Conservation (phyloP, 441 rosid genomes). For the Gossypium gossypioides region DNA sequence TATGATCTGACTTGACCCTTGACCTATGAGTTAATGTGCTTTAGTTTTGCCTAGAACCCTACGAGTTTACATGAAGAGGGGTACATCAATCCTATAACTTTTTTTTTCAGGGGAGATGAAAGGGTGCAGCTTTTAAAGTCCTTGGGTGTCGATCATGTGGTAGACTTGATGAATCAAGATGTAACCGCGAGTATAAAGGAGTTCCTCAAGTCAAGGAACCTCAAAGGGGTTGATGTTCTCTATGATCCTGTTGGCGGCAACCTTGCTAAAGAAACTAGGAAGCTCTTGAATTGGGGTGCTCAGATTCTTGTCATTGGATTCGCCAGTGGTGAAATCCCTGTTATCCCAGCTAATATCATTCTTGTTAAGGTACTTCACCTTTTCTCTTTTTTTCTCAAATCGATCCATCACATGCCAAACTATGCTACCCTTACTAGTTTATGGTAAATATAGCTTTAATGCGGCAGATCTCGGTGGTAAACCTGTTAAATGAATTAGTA, state of each 20-base stretch:
- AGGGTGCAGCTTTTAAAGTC: conserved; percentile 64
- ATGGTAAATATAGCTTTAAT: not conserved
- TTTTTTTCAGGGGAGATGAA: conserved; percentile 47
- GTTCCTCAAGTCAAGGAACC: conserved; percentile 61
- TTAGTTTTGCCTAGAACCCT: too few relatives aligned
- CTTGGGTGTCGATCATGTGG: conserved; percentile 72
- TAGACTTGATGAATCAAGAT: conserved; percentile 52
- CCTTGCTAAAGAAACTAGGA: conserved; percentile 60
- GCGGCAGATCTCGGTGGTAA: not conserved
- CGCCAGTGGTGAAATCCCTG: conserved; percentile 76
- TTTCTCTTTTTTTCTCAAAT: not conserved
- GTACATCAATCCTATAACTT: too few relatives aligned
- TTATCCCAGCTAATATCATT: conserved; percentile 73
- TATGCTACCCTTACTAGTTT: too few relatives aligned
- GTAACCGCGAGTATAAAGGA: conserved; percentile 52
- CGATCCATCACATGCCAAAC: too few relatives aligned
- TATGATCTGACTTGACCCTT: too few relatives aligned
- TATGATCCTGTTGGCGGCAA: conserved; percentile 93
- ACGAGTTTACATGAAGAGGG: too few relatives aligned
- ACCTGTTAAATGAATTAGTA: not conserved
- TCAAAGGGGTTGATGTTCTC: conserved; percentile 73
- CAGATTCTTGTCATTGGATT: conserved; percentile 81
- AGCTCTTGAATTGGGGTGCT: conserved; percentile 86
- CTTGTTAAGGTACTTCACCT: conserved; percentile 61
- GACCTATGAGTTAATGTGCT: too few relatives aligned